Base-by-base conservation (phyloP, 768 basidiomycete genomes). In the Coprinopsis cinerea region DNA sequence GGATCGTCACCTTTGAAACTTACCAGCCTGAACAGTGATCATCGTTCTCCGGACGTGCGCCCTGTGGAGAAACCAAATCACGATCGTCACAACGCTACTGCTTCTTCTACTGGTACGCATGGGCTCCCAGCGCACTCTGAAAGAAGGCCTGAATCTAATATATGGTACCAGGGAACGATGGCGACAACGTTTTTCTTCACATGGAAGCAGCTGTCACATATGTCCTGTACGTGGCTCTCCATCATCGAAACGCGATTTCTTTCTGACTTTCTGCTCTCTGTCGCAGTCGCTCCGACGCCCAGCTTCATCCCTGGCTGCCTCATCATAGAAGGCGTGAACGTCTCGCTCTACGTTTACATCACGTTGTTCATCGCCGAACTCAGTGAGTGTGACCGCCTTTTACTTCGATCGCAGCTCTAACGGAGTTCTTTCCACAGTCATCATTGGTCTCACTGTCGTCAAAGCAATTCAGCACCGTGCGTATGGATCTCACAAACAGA, bases 21-120 rank as follows among this genome's bases (percentile, higher is more conserved):
- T 7, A 32, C 5, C 41, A 13, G 18, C n/a, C n/a, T 20, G 18
- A 4, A 32, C 34, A 51, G 49, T 45, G 23, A 51, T 51, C n/a
- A 51, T 51, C 34, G 35, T 45, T 17, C 34, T 51, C 3, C 49
- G 49, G n/a, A 51, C 49, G 1, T 51, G 42, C 30, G 49, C 49
- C 1, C 28, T 51, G 9, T 51, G 49, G 49, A 28, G 45, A 9
- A 51, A 51, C 27, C 22, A 39, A 32, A n/a, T 22, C 22, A 10
- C 39, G 3, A 30, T 51, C 13, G 49, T 51, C 36, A 24, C 11
- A 17, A 23, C 32, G 13, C 13, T 44, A 15, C 17, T 45, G 27
- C 42, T 45, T 14, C 18, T 45, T 28, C 14, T 45, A 13, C 17
- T 17, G 15, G 48, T 49, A 39, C 35, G 49, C 36, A 4, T 39